phyloP scores from a whole-genome alignment of 73 alveolate genomes.

The Effrenium voratum region DNA sequence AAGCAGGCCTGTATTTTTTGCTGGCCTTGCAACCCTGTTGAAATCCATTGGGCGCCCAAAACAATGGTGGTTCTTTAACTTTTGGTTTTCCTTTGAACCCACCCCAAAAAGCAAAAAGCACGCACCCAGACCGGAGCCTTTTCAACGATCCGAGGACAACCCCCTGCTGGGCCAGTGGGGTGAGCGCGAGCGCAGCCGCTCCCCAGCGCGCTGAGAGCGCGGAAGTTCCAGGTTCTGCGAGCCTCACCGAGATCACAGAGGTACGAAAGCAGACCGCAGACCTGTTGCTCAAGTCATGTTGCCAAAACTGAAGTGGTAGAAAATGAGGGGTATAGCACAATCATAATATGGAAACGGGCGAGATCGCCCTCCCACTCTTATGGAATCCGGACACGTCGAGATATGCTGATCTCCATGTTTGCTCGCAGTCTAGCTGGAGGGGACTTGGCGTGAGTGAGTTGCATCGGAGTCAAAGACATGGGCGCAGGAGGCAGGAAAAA shows the following conservation, averaged over 20 bases:
- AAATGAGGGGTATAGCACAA: background rate
- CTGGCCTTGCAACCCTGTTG: too few relatives aligned
- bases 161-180: conserved; percentile 92
- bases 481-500: too few relatives aligned
- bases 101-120: too few relatives aligned
- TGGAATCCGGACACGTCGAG: background rate
- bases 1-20: too few relatives aligned
- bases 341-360: background rate
- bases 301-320: background rate
- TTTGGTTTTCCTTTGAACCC: too few relatives aligned
- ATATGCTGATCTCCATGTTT: too few relatives aligned
- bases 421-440: too few relatives aligned
- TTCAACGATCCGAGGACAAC: conserved; percentile 11
- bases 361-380: background rate
- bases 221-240: background rate
- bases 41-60: too few relatives aligned
- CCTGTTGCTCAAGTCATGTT: background rate
- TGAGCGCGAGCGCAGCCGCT: conserved; percentile 73
- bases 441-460: too few relatives aligned
- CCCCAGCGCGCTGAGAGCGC: conserved; percentile 54
- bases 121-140: too few relatives aligned
- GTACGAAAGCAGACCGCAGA: background rate
- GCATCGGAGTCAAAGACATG: too few relatives aligned
- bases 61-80: too few relatives aligned
- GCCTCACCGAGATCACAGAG: background rate